Evolutionary conservation across 345 rosid species (phyloP).

Genomic region (Brassica incana): DNA sequence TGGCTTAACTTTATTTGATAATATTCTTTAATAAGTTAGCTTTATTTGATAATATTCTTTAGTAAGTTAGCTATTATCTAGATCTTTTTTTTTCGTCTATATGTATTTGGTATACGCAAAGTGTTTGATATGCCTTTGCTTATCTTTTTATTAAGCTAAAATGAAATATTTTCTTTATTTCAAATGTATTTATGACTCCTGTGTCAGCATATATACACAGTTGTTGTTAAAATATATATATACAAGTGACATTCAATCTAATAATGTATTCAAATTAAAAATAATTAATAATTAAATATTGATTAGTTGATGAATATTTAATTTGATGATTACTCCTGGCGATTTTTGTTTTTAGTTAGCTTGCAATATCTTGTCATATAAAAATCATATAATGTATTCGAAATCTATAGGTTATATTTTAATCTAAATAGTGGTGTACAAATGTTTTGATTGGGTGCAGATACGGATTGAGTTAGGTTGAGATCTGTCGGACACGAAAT

Average conservation of each 20-base stretch:
- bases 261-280: background rate
- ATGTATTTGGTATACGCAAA: background rate
- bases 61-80: background rate
- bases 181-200: background rate
- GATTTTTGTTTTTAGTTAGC: background rate
- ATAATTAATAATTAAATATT: background rate
- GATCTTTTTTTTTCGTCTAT: background rate
- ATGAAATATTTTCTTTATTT: background rate
- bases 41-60: too few relatives aligned
- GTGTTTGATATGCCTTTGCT: background rate
- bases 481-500: background rate
- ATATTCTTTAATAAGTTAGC: too few relatives aligned
- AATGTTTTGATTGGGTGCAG: background rate
- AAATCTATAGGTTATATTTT: background rate
- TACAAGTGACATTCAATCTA: background rate
- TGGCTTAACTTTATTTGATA: background rate
- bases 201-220: background rate
- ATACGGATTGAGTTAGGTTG: background rate
- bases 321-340: background rate
- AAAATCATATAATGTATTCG: background rate
- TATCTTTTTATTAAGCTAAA: background rate
- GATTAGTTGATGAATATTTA: background rate
- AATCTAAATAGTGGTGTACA: background rate
- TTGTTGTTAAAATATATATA: too few relatives aligned
- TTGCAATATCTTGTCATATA: background rate